Base-by-base conservation (phyloP, 495 filamentous ascomycete species). In the Aspergillus haitiensis region DNA sequence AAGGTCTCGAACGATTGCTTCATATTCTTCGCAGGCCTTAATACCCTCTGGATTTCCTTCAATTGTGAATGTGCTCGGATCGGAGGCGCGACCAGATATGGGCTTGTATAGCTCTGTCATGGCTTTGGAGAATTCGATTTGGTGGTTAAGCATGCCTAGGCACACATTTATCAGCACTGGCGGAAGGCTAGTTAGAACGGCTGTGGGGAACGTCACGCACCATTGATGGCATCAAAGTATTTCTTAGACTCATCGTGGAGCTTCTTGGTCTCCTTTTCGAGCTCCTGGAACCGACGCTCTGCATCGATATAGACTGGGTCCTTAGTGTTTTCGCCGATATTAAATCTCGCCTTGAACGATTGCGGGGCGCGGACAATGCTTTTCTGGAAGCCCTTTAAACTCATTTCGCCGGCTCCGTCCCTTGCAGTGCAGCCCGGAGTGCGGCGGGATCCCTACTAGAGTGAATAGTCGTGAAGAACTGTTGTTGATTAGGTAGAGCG, bases 41-140 rank as follows among this genome's bases (percentile, higher is more conserved):
- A 99, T 98, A 27, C 94, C 94, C 69, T 95, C 94, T n/a, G 87
- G 82, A 67, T 97, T 97, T 45, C 92, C 94, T 75, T 94, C 86
- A 18, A 82, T 76, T 35, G 87, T 78, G 56, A 89, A 84, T 15
- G 89, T 88, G 61, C 92, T 89, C 33, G 94, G 95, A 76, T 98
- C 94, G 37, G 93, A 97, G 69, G 96, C 82, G 60, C 93, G 90
- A 16, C 94, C 94, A 60, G 92, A 97, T 64, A 99, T 98, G 50
- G 94, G 94, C 69, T 96, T 97, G 80, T 99, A 99, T 63, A 99
- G 88, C 75, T 99, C 95, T 48, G 88, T 87, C 75, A 94, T 88
- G 36, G 91, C 90, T 78, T 96, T 87, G 64, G 93, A 95, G 80
- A 99, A 99, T 74, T 95, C 95, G 80, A 98, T 97, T 75, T 99